Evolutionary conservation across 1,139 yeast genomes (phyloP), one percentile per base, ranked within the genome.

Genomic region (Cylindricascospora bacillispora): DNA sequence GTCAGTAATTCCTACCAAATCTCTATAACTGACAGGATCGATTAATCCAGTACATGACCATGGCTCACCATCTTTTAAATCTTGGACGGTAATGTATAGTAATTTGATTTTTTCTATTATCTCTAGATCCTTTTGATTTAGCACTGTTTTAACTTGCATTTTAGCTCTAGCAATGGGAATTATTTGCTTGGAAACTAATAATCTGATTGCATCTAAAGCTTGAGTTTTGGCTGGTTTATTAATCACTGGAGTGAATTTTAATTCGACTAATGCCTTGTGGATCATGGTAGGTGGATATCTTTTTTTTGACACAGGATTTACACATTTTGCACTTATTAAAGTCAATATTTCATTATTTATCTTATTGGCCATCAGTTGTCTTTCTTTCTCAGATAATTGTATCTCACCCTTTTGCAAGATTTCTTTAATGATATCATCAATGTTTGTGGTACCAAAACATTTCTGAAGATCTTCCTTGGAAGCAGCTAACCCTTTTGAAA

Each of bases 201-300:
- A 53, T 49, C 73, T 81, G 42, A 92, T 86, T 4, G 94, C 95
- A 36, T 89, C 97, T 32, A 92, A 59, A 0, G 97, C 97, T 52
- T 85, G 95, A 6, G 71, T 64, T 55, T 89, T 89, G 21, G 95
- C 81, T 2, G 83, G 67, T 44, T 79, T 80, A 32, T 73, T 73
- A n/a, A 86, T 70, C 22, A 73, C 73, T 40, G 82, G 67, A 52
- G 83, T 86, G 54, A 79, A 83, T 39, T 85, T 86, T 31, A 85
- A 56, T 47, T 82, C 93, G 29, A 66, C 66, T 35, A 89, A 62
- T 0, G 89, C 85, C 56, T 89, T 92, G 39, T 82, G 93, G 34
- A 89, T 80, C 77, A 92, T 86, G 1, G 93, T 70, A 9, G 94
- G 89, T 0, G 98, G 94, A 47, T 89, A 89, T 45, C 97, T 73